phyloP scores from a whole-genome alignment of 192 early-diverging fungal species.

The Coemansia sp. region DNA sequence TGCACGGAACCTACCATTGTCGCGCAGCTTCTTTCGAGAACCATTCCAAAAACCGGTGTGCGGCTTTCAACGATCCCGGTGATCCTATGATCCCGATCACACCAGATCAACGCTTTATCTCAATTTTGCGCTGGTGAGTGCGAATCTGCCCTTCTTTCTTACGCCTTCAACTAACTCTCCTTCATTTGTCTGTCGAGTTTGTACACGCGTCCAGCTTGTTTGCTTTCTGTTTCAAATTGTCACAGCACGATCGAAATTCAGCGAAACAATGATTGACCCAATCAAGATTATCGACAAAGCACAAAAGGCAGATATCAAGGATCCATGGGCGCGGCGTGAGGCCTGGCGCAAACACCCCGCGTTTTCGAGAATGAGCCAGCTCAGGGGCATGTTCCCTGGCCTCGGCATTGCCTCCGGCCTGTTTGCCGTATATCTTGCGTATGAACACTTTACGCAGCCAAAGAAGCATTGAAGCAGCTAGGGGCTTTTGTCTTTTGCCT shows the following conservation, averaged over 20 bases:
- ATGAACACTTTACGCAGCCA: conserved; percentile 59
- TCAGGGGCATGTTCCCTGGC: conserved; percentile 72
- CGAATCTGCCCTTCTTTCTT: background rate
- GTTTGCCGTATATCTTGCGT: conserved; percentile 69
- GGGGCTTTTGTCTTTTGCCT: background rate
- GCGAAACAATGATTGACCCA: conserved; percentile 37
- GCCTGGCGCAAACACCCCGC: conserved; percentile 71
- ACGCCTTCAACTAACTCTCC: too few relatives aligned
- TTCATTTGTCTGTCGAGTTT: background rate
- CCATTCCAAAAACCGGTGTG: background rate
- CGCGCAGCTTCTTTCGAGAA: background rate
- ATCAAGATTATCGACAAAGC: conserved; percentile 48
- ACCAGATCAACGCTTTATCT: background rate
- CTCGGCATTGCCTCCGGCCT: conserved; percentile 74
- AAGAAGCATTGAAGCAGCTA: conserved; percentile 30
- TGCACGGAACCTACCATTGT: background rate
- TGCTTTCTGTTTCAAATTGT: background rate
- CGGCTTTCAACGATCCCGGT: background rate
- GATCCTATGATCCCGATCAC: background rate
- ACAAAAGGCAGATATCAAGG: conserved; percentile 49
- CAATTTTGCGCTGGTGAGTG: background rate
- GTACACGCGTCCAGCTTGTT: background rate
- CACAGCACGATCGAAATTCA: background rate
- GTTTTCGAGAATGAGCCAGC: conserved; percentile 62
- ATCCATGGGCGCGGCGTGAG: conserved; percentile 75